Conservation (phyloP, 345 rosid genomes). For the Viola odorata region DNA sequence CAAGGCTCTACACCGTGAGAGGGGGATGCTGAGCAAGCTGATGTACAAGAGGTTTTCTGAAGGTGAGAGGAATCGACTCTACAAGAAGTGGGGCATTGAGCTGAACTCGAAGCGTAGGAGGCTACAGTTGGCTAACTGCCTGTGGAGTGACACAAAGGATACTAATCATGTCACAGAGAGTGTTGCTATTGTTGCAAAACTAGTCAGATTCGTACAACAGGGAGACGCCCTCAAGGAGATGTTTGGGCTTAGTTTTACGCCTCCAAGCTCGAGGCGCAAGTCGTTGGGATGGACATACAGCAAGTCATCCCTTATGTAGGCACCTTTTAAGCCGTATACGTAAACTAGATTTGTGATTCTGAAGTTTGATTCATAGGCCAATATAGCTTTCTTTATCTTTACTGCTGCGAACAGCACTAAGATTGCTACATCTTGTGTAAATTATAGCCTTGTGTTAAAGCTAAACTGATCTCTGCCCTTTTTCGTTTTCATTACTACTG, state of each 20-base stretch:
- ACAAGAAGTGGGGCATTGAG: conserved; percentile 66
- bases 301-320: conserved; percentile 49
- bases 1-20: conserved; percentile 69
- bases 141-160: conserved; percentile 70
- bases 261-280: conserved; percentile 44
- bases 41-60: conserved; percentile 61
- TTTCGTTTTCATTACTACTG: neutral
- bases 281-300: conserved; percentile 69
- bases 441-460: neutral
- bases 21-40: conserved; percentile 75
- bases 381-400: neutral
- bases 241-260: conserved; percentile 87
- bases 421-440: neutral
- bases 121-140: conserved; percentile 58
- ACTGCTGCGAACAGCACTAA: neutral
- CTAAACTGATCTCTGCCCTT: neutral
- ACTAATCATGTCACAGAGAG: conserved; percentile 56
- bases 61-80: conserved; percentile 64
- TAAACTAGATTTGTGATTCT: conserved; percentile 2
- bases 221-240: conserved; percentile 75
- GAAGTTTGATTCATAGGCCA: neutral
- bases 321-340: conserved; percentile 2
- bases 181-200: conserved; percentile 71
- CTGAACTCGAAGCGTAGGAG: conserved; percentile 68
- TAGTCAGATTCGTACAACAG: conserved; percentile 69